Percentiles rank a stretch among this genome's conserved stretches.
These are phyloP conservation scores for Tricholoma sp. DNA, from an alignment of 768 basidiomycete species.

Conservation along the genomic window DNA sequence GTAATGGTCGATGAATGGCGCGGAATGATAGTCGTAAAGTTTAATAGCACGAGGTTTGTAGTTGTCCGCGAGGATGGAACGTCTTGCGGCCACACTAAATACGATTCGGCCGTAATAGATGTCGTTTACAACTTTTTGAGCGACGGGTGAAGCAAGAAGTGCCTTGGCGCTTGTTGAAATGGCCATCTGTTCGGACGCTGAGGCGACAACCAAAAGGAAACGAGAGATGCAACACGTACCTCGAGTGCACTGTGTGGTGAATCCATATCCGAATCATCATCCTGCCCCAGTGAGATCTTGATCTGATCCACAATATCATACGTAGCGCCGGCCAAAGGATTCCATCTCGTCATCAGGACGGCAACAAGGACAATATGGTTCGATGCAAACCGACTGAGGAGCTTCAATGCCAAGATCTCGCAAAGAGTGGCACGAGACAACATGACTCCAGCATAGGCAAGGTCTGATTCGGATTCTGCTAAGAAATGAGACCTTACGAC, in stretches of 20 bases:
- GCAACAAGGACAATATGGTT: constrained; percentile 74
- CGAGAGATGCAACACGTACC: constrained; percentile 38
- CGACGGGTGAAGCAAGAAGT: constrained; percentile 78
- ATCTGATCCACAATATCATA: constrained; percentile 64
- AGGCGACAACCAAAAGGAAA: not conserved
- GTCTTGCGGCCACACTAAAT: constrained; percentile 54
- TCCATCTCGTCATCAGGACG: constrained; percentile 80
- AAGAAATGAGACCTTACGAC: constrained; percentile 79
- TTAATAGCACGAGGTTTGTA: constrained; percentile 79
- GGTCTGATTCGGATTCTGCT: constrained; percentile 57
- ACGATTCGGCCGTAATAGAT: constrained; percentile 81
- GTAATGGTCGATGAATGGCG: constrained; percentile 82
- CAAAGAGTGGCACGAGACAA: constrained; percentile 66
- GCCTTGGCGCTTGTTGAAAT: constrained; percentile 81
- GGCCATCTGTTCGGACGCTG: constrained; percentile 56
- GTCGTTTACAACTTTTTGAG: constrained; percentile 83
- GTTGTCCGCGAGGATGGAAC: constrained; percentile 84
- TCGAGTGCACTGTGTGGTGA: constrained; percentile 82
- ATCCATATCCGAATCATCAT: constrained; percentile 56
- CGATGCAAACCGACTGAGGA: constrained; percentile 68
- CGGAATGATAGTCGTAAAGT: constrained; percentile 60
- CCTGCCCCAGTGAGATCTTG: constrained; percentile 44
- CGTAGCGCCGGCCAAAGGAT: constrained; percentile 76
- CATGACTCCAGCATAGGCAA: constrained; percentile 77
- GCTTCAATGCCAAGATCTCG: constrained; percentile 87